These are phyloP conservation scores for Fusarium fracticaudum DNA, from an alignment of 2,329 filamentous ascomycete genomes.

Conservation along the genomic window DNA sequence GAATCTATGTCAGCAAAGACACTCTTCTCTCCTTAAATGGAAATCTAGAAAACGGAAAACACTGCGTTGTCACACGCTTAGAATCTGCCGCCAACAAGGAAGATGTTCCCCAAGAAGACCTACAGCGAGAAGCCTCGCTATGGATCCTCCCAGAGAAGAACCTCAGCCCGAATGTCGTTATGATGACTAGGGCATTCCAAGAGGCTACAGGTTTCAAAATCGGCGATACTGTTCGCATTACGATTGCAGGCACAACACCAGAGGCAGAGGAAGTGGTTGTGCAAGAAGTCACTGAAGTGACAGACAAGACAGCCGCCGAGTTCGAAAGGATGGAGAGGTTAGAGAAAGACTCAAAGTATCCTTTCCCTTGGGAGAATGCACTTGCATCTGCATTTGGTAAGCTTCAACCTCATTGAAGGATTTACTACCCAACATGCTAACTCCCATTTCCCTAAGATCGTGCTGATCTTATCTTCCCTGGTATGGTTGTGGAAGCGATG, in stretches of 20 bases:
- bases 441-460: conserved; percentile 53
- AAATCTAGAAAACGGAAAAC: conserved; percentile 53
- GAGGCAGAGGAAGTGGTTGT: conserved; percentile 68
- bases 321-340: conserved; percentile 27
- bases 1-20: conserved; percentile 60
- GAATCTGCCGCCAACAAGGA: conserved; percentile 17
- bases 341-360: conserved; percentile 43
- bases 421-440: not conserved
- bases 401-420: not conserved
- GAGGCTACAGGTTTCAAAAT: conserved; percentile 78
- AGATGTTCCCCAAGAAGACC: conserved; percentile 22
- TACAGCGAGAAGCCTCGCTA: conserved; percentile 57
- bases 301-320: conserved; percentile 15
- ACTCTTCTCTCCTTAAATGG: conserved; percentile 57
- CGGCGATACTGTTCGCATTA: conserved; percentile 70
- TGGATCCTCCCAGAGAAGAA: conserved; percentile 66
- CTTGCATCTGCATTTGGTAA: conserved; percentile 49
- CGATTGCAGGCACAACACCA: conserved; percentile 64
- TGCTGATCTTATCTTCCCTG: conserved; percentile 75
- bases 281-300: conserved; percentile 61
- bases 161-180: conserved; percentile 72
- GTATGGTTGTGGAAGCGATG: conserved; percentile 75
- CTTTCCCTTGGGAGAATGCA: conserved; percentile 49
- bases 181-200: conserved; percentile 79
- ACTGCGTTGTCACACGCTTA: conserved; percentile 53